Base-by-base conservation (phyloP, 2,329 filamentous ascomycete species). In the Fusarium aywerte region DNA sequence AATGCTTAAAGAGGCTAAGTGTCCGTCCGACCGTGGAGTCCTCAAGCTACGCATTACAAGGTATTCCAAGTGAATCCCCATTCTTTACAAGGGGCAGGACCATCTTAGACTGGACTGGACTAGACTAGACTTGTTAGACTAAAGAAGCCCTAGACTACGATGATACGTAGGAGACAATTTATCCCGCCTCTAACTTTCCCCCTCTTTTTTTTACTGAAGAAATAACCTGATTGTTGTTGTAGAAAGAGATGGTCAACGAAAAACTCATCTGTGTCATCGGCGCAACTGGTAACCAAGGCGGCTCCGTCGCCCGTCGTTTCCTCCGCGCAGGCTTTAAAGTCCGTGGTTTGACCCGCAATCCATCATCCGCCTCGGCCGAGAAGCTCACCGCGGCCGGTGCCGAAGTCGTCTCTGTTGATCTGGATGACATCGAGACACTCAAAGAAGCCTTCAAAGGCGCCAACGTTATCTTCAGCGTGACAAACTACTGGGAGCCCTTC, bases 401-500 rank as follows among this genome's bases (percentile, higher is more conserved):
- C 21, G 81, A 86, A 62, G 70, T 83, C 20, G 78, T 84, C 45
- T 51, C 70, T 43, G 83, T 80, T 7, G 78, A 86, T 32, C 72
- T 84, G 31, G 77, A 81, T 54, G 79, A 84, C 44, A 69, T 76
- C 4, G 63, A 66, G 3, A 77, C 76, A 13, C 76, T 86, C 32
- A 72, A 77, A 44, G 39, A 67, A 0, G 82, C 80, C 0, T 84
- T 85, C 55, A 35, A 65, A 4, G 81, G 80, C 9, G 84, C 83
- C 18, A 80, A 82, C 58, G 71, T 81, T 57, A 85, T 88, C 60
- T 88, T 87, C 74, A 79, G 79, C 61, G 82, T 85, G 48, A 88
- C 85, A 0, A 81, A 87, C 63, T 87, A 84, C 74, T 87, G 82
- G 81, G 81, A 84, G 53, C 78, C 80, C 4, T 85, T 85, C 69